Base-by-base conservation (phyloP, 108 stramenopile species). In the Licmophora abbreviata region DNA sequence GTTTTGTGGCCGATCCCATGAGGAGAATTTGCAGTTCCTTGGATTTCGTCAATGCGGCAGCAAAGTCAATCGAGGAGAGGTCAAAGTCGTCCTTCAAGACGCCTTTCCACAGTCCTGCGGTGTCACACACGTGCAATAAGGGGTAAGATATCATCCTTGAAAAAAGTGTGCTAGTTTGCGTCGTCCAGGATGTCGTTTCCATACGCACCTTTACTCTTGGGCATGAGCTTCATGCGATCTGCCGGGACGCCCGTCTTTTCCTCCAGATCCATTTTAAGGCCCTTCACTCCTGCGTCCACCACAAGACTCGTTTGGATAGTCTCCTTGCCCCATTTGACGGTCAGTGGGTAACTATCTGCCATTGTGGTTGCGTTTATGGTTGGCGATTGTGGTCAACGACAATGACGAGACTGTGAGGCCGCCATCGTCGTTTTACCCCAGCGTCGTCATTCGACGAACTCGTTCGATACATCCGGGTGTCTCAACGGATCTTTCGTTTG, bases 311-410 rank as follows among this genome's bases (percentile, higher is more conserved):
- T 60, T 6, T 56, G 35, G 54, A 85, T 68, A 32, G 69, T 56
- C 58, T 90, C 84, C 66, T 98, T 98, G 31, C 95, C 95, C 97
- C 97, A 98, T 76, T 95, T 97, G 7, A 98, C 82, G 23, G 34
- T 62, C 14, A 73, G 30, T 44, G 64, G 46, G 28, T 66, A 49
- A 11, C 61, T 56, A 21, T 63, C 69, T 24, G 69, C 51, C 69
- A 71, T 71, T 11, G 24, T 69, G n/a, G n/a, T n/a, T n/a, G n/a
- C n/a, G n/a, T n/a, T n/a, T n/a, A n/a, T n/a, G n/a, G n/a, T n/a
- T n/a, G n/a, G n/a, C n/a, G n/a, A n/a, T n/a, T n/a, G n/a, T n/a
- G n/a, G n/a, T n/a, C n/a, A n/a, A n/a, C n/a, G n/a, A n/a, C n/a
- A n/a, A n/a, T n/a, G n/a, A n/a, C n/a, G n/a, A n/a, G n/a, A n/a